Conservation (phyloP, 257 asterid genomes). For the Leptodermis oblonga region DNA sequence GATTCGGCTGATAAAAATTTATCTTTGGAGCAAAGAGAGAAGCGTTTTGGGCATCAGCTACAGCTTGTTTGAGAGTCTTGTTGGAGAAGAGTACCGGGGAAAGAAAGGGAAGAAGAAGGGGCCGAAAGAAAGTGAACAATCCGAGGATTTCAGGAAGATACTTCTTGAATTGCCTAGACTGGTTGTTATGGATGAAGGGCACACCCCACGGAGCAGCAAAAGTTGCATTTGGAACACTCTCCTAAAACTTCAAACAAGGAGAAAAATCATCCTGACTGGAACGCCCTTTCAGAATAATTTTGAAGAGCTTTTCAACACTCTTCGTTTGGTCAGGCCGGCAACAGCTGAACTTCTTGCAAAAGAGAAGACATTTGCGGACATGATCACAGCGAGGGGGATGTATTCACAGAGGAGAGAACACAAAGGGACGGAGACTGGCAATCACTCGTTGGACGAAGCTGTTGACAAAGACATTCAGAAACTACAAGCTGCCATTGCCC, state of each 20-base stretch:
- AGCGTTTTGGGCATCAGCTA: slow-evolving; percentile 57
- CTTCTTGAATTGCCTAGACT: slow-evolving; percentile 47
- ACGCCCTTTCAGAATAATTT: slow-evolving; percentile 72
- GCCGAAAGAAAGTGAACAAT: slow-evolving; percentile 2
- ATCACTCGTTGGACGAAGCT: slow-evolving; percentile 12
- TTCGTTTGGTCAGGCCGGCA: slow-evolving; percentile 49
- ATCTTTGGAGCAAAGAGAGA: slow-evolving; percentile 29
- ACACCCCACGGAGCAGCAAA: slow-evolving; percentile 45
- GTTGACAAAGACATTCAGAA: slow-evolving; percentile 26
- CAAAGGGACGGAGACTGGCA: not conserved
- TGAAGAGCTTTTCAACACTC: slow-evolving; percentile 46
- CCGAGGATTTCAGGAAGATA: slow-evolving; percentile 25
- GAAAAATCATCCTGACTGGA: slow-evolving; percentile 59
- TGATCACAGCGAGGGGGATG: slow-evolving; percentile 15
- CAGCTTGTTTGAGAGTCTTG: slow-evolving; percentile 38
- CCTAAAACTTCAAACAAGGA: slow-evolving; percentile 32
- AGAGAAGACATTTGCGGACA: slow-evolving; percentile 29
- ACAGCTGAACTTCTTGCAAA: slow-evolving; percentile 30
- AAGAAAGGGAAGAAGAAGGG: slow-evolving; percentile 10
- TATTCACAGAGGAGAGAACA: slow-evolving; percentile 2
- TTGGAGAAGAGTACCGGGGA: slow-evolving; percentile 22
- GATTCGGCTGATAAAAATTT: slow-evolving; percentile 37
- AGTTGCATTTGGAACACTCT: slow-evolving; percentile 53
- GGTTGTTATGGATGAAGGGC: slow-evolving; percentile 66
- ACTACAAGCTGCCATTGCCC: slow-evolving; percentile 39